phyloP scores from a whole-genome alignment of 129 eudicot species.

The Oenanthe sinensis region DNA sequence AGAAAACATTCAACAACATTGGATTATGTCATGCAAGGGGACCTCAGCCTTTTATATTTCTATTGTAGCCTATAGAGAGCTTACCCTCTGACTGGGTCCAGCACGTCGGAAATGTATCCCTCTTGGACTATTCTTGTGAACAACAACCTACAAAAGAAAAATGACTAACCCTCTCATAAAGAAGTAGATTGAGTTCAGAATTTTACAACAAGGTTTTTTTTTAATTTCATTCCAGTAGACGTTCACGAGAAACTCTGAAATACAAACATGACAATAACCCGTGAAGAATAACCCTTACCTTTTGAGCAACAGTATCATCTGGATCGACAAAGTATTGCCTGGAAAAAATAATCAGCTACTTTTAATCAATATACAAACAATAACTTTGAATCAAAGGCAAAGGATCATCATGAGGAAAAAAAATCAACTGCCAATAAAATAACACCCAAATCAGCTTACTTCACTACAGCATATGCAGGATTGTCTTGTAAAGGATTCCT shows the following conservation, averaged over 20 bases:
- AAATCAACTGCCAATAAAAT: neutral
- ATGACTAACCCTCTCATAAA: constrained; percentile 3
- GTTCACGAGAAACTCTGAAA: neutral
- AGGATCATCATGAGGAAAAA: neutral
- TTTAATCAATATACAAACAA: neutral
- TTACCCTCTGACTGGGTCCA: constrained; percentile 87
- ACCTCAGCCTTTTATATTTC: neutral
- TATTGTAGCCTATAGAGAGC: neutral
- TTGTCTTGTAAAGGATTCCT: constrained; percentile 80
- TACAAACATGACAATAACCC: neutral
- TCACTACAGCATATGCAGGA: constrained; percentile 85
- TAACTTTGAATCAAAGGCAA: neutral
- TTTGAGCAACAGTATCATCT: constrained; percentile 67
- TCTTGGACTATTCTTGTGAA: constrained; percentile 71
- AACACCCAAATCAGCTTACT: constrained; percentile 31
- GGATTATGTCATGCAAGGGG: neutral
- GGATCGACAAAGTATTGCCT: constrained; percentile 84
- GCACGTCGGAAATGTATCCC: constrained; percentile 93
- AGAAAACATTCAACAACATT: constrained; percentile 6
- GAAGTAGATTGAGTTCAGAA: neutral
- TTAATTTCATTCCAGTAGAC: neutral
- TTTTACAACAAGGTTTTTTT: neutral
- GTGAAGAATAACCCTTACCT: constrained; percentile 35
- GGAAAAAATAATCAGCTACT: constrained; percentile 18
- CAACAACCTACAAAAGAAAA: constrained; percentile 48